phyloP scores from a whole-genome alignment of 352 stramenopile species.

The Globisporangium rhizosaccharum region DNA sequence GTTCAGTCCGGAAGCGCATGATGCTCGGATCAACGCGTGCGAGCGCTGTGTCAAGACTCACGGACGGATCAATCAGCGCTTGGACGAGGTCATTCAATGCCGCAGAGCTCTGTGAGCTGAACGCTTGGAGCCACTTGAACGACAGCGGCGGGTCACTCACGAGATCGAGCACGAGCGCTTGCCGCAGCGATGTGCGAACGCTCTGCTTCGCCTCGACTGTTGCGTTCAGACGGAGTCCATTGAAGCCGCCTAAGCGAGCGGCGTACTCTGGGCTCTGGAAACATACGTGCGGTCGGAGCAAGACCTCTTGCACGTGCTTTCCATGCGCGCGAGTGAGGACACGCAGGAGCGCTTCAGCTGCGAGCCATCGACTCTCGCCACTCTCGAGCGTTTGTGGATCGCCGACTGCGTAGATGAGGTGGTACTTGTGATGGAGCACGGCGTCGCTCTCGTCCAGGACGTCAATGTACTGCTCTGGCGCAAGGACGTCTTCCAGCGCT shows the following conservation, averaged over 20 bases:
- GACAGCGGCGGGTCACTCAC: conserved; percentile 54
- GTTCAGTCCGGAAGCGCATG: too few relatives aligned
- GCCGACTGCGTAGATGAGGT: conserved; percentile 86
- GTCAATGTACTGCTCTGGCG: conserved; percentile 38
- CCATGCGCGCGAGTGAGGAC: conserved; percentile 5
- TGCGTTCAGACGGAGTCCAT: conserved; percentile 36
- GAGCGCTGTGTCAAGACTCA: conserved; percentile 35
- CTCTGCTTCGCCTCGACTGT: conserved; percentile 8
- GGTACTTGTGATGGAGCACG: conserved; percentile 81
- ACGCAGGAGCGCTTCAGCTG: conserved; percentile 42
- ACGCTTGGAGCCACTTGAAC: conserved; percentile 50
- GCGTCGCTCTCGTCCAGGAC: conserved; percentile 88
- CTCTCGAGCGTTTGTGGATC: conserved; percentile 32
- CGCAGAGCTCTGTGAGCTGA: not conserved
- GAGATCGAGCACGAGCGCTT: conserved; percentile 51
- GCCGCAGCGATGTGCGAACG: conserved; percentile 16
- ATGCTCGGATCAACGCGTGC: too few relatives aligned
- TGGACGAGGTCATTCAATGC: too few relatives aligned
- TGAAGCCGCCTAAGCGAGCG: conserved; percentile 29
- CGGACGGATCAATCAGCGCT: conserved; percentile 22
- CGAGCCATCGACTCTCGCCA: conserved; percentile 46
- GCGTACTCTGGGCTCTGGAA: conserved; percentile 30
- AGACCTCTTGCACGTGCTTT: not conserved
- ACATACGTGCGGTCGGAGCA: conserved; percentile 19
- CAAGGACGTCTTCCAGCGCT: conserved; percentile 22